Evolutionary conservation across 345 rosid species (phyloP).

Genomic region (Bruguiera gymnorhiza): DNA sequence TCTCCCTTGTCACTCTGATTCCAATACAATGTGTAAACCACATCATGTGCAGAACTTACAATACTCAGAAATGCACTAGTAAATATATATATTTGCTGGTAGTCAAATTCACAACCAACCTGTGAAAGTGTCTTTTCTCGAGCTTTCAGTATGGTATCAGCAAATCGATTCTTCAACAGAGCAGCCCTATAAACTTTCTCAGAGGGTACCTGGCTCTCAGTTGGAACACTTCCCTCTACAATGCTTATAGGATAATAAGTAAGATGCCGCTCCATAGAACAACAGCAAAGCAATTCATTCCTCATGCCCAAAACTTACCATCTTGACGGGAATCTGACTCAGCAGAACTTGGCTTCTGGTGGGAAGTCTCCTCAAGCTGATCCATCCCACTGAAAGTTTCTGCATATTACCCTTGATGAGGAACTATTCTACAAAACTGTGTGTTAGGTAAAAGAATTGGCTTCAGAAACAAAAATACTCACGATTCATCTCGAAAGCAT

Average conservation of each 20-base stretch:
- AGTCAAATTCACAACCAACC: constrained; percentile 13
- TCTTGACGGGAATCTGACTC: constrained; percentile 21
- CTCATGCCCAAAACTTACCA: constrained; percentile 16
- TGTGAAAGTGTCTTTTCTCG: constrained; percentile 24
- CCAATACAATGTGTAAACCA: constrained; percentile 18
- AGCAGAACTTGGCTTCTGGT: constrained; percentile 17
- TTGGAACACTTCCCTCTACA: constrained; percentile 22
- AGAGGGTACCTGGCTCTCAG: constrained; percentile 22
- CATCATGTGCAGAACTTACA: constrained; percentile 11
- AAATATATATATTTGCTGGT: background rate
- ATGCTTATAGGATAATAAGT: background rate
- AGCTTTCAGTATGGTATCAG: constrained; percentile 28
- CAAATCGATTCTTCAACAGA: constrained; percentile 22
- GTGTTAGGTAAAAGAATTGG: background rate
- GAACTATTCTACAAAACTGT: background rate
- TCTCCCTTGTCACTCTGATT: constrained; percentile 24
- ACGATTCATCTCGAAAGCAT: constrained; percentile 50
- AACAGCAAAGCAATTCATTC: background rate
- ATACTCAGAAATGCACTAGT: constrained; percentile 1
- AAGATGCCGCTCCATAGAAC: background rate
- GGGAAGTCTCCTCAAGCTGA: constrained; percentile 24
- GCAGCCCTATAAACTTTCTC: constrained; percentile 21
- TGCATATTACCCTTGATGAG: constrained; percentile 1
- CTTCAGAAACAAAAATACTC: constrained; percentile 33
- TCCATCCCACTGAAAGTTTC: constrained; percentile 22